Conservation (phyloP, 2,329 filamentous ascomycete genomes). For the Claviceps sp. region DNA sequence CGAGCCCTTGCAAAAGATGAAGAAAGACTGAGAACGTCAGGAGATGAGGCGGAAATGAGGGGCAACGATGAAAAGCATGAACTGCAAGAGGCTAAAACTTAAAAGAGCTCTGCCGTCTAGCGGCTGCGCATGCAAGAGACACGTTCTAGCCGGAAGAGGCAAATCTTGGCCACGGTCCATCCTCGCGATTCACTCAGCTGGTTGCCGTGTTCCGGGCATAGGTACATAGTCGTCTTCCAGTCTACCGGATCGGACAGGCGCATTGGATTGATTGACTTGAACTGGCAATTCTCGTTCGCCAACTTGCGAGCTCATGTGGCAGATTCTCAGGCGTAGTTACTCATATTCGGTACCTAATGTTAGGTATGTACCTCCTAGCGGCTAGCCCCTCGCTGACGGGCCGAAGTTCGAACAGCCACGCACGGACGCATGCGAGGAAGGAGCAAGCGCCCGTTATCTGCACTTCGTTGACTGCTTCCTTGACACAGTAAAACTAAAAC, state of each 20-base stretch:
- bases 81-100: no score
- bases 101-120: neutral
- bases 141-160: neutral
- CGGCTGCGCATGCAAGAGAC: neutral
- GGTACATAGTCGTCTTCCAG: neutral
- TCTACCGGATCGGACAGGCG: neutral
- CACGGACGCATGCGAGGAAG: neutral
- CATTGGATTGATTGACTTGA: neutral
- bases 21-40: neutral
- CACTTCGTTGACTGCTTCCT: neutral
- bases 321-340: no score
- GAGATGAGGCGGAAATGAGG: neutral
- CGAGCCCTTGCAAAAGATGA: neutral
- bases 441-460: neutral
- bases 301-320: neutral
- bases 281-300: neutral
- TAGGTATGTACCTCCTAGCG: neutral
- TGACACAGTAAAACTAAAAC: neutral
- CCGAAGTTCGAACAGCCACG: neutral
- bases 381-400: neutral
- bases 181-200: neutral
- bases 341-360: neutral
- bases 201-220: neutral
- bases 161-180: neutral
- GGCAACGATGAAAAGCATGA: neutral